A percentile compares a stretch with the other conserved stretches of the same genome.
phyloP scores from a whole-genome alignment of 176 grass and related monocot genomes.

The Triticum timopheevii region DNA sequence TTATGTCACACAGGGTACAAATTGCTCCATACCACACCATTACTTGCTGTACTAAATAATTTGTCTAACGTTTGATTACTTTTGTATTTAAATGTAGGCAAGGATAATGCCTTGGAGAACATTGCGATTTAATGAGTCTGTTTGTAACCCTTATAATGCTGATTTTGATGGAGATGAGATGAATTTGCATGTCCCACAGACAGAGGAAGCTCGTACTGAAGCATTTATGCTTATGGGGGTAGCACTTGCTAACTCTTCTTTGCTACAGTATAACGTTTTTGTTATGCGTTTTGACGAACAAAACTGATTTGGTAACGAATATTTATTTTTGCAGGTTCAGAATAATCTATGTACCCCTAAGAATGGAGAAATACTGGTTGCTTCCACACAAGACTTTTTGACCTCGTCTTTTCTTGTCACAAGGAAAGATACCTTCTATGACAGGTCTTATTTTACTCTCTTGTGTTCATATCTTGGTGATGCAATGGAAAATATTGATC shows the following conservation, averaged over 20 bases:
- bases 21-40: constrained; percentile 5
- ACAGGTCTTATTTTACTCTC: constrained; percentile 75
- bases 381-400: constrained; percentile 97
- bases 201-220: constrained; percentile 98
- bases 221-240: constrained; percentile 99
- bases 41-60: constrained; percentile 14
- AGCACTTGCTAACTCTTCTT: constrained; percentile 39
- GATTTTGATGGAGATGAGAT: constrained; percentile 99
- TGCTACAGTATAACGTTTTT: constrained; percentile 14
- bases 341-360: constrained; percentile 99
- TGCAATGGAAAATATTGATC: constrained; percentile 86
- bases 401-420: constrained; percentile 97
- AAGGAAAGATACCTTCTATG: constrained; percentile 93
- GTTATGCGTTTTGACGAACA: neutral
- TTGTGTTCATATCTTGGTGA: constrained; percentile 95
- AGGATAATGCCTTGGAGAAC: constrained; percentile 98
- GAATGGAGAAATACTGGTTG: constrained; percentile 95
- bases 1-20: constrained; percentile 90
- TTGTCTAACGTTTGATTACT: constrained; percentile 26
- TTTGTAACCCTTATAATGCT: constrained; percentile 99
- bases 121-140: constrained; percentile 96
- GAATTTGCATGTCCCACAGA: constrained; percentile 99
- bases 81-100: constrained; percentile 56
- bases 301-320: constrained; percentile 2
- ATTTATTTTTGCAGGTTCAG: constrained; percentile 72